Evolutionary conservation across 2,329 filamentous ascomycete genomes (phyloP).

Genomic region (Epichloe brachyelytri): DNA sequence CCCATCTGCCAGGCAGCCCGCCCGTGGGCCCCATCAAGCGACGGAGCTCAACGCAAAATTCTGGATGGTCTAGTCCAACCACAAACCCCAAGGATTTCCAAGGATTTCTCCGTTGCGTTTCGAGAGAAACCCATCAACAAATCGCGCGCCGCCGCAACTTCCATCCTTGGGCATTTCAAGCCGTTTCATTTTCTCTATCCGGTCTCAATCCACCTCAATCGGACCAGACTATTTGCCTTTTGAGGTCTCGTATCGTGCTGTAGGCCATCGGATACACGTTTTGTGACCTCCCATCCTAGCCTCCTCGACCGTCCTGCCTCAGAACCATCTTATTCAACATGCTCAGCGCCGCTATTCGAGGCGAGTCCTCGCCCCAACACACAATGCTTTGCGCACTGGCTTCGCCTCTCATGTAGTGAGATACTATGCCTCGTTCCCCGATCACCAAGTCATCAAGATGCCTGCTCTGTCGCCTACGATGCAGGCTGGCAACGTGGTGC

Average conservation of each 20-base stretch:
- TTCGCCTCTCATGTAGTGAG: constrained; percentile 43
- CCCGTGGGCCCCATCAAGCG: constrained; percentile 12
- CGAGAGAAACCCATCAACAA: constrained; percentile 18
- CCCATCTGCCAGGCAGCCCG: background rate
- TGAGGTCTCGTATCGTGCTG: constrained; percentile 1
- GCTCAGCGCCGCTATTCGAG: constrained; percentile 52
- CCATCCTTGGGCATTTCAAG: constrained; percentile 1
- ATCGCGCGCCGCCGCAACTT: constrained; percentile 14
- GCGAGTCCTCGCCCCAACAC: constrained; percentile 41
- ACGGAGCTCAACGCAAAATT: constrained; percentile 31
- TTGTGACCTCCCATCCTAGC: constrained; percentile 10
- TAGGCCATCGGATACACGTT: background rate
- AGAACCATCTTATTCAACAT: constrained; percentile 29
- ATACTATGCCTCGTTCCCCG: constrained; percentile 74
- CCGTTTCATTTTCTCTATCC: constrained; percentile 9
- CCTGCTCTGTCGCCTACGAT: constrained; percentile 96
- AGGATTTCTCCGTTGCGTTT: constrained; percentile 21
- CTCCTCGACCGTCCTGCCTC: constrained; percentile 7
- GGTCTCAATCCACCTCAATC: constrained; percentile 7
- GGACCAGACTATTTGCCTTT: background rate
- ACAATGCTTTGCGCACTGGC: constrained; percentile 36
- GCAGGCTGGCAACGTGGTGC: constrained; percentile 85
- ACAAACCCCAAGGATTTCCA: constrained; percentile 26
- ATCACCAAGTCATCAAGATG: constrained; percentile 95
- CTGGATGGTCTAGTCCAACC: constrained; percentile 15